phyloP scores from a whole-genome alignment of 257 asterid species.

The Fraxinus americana region DNA sequence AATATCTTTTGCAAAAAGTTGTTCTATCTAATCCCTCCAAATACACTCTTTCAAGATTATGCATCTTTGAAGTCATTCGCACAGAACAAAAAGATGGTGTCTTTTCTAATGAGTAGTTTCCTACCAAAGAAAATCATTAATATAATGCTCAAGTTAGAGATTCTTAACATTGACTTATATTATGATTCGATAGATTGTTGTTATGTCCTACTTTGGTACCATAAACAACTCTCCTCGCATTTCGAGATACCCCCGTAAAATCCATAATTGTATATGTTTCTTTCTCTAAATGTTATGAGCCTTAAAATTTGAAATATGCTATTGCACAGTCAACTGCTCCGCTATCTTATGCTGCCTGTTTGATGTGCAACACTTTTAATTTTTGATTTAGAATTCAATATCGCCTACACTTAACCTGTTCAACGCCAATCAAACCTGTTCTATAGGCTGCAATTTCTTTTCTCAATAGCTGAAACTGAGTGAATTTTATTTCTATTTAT shows the following conservation, averaged over 20 bases:
- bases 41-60: neutral
- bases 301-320: neutral
- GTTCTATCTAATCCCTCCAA: slow-evolving; percentile 1
- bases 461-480: slow-evolving; percentile 13
- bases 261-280: neutral
- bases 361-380: neutral
- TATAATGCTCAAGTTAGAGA: neutral
- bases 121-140: neutral
- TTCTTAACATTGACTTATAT: neutral
- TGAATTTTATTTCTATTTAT: slow-evolving; percentile 11
- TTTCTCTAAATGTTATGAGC: neutral
- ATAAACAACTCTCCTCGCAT: neutral
- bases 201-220: neutral
- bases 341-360: neutral
- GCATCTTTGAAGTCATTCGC: neutral
- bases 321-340: neutral
- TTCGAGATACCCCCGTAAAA: neutral
- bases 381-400: neutral
- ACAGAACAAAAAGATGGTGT: neutral
- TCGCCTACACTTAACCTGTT: neutral
- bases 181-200: neutral
- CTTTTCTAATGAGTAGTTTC: neutral
- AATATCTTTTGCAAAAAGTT: neutral
- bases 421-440: neutral
- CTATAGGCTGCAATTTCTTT: neutral